Evolutionary conservation across 1,139 yeast species (phyloP).

Genomic region (Suhomyces kunorum): DNA sequence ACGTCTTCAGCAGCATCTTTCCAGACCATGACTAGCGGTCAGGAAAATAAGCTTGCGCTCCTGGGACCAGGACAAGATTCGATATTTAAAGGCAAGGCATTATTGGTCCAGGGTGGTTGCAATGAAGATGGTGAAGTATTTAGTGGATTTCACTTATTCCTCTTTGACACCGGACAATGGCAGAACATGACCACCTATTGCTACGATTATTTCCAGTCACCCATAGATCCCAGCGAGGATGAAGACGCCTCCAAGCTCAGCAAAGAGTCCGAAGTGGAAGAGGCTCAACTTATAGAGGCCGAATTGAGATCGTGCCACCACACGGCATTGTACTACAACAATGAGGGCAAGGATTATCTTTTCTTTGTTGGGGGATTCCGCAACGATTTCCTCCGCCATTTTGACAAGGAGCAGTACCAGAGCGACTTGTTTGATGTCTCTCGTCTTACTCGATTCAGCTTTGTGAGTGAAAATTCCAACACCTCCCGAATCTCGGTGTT

Average conservation of each 20-base stretch:
- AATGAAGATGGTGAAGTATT: conserved; percentile 32
- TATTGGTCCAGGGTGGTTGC: conserved; percentile 48
- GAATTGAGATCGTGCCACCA: conserved; percentile 49
- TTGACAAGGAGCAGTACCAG: conserved; percentile 32
- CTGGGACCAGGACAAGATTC: conserved; percentile 15
- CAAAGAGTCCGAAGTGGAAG: conserved; percentile 27
- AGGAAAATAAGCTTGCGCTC: conserved; percentile 9
- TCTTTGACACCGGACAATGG: conserved; percentile 41
- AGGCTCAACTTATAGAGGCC: conserved; percentile 40
- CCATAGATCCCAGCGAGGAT: conserved; percentile 32
- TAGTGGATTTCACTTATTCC: conserved; percentile 37
- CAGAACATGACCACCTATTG: conserved; percentile 34
- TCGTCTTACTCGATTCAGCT: conserved; percentile 33
- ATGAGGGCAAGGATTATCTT: conserved; percentile 40
- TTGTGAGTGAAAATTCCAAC: conserved; percentile 31
- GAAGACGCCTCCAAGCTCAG: conserved; percentile 26
- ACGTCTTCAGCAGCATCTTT: conserved; percentile 19
- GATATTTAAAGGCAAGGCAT: conserved; percentile 31
- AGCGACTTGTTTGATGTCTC: conserved; percentile 42
- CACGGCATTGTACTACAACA: conserved; percentile 37
- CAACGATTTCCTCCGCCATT: conserved; percentile 38
- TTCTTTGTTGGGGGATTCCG: conserved; percentile 45
- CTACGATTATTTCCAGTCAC: conserved; percentile 37
- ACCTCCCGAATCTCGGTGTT: conserved; percentile 38
- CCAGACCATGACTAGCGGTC: conserved; percentile 16